Base-by-base conservation (phyloP, 2,329 filamentous ascomycete species). In the Aureobasidium sp. region DNA sequence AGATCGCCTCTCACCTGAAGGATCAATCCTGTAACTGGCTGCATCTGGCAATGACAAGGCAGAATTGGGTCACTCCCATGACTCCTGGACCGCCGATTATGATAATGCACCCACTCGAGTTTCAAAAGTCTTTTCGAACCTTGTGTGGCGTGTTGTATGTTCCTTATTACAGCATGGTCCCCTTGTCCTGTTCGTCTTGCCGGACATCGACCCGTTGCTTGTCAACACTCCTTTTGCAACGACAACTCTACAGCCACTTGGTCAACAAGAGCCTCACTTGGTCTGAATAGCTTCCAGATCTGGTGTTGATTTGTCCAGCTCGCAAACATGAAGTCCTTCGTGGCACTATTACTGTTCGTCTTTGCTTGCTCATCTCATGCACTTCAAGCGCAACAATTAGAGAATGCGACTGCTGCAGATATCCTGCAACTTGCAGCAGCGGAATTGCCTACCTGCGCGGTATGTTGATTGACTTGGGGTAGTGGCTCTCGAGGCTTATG, bases 291-390 rank as follows among this genome's bases (percentile, higher is more conserved):
- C 35, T 42, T 21, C 35, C 8, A 3, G 25, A 31, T 29, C 10
- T 29, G 10, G 50, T 35, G 27, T 49, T 21, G 29, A 33, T 13
- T 13, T 35, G 15, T n/a, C 13, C 37, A 21, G 13, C 23, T 54
- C 27, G n/a, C 19, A 27, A 46, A 46, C 7, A 57, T 57, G 54
- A 57, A 37, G 42, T 46, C 25, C 13, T 37, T 46, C 11, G 27
- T 46, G 19, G 17, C 42, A 27, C 31, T 57, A 21, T 25, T 37
- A 4, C 23, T 45, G 4, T 27, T 57, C 15, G 54, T 47, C 29
- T 57, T 57, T 57, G 54, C 54, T n/a, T 57, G 54, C 43, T 37
- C 5, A 8, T n/a, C 40, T 45, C 54, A 46, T 29, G 53, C 53
- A 23, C 53, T 40, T 35, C 21, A 25, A 37, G 3, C 47, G 31